Conservation (phyloP, 2,329 filamentous ascomycete genomes). For the Leptodontidium sp. region DNA sequence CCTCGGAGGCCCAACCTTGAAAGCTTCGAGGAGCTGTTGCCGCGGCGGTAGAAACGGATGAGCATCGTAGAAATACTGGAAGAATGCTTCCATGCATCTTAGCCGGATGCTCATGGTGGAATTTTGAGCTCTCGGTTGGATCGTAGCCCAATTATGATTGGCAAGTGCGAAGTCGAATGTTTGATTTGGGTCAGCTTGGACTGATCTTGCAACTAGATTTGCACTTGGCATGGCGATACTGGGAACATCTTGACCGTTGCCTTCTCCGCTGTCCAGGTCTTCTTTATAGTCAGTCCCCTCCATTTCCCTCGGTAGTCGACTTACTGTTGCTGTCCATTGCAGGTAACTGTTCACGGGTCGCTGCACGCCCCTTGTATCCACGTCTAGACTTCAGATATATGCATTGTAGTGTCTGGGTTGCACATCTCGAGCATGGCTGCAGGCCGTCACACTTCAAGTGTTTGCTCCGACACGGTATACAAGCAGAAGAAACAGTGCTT, state of each 20-base stretch:
- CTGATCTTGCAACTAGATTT: neutral
- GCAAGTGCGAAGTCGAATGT: slow-evolving; percentile 3
- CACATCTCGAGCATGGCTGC: slow-evolving; percentile 74
- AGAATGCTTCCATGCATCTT: slow-evolving; percentile 38
- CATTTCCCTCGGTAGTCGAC: neutral
- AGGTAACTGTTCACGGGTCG: slow-evolving; percentile 50
- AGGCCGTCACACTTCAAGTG: slow-evolving; percentile 80
- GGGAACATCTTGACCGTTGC: neutral
- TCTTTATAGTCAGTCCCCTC: slow-evolving; percentile 1
- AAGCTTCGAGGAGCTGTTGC: slow-evolving; percentile 30
- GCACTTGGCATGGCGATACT: neutral
- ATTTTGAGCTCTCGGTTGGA: neutral
- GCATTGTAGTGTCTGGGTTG: slow-evolving; percentile 65
- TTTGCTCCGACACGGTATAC: slow-evolving; percentile 48
- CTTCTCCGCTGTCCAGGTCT: neutral
- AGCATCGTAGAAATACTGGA: slow-evolving; percentile 34
- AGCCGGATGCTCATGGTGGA: slow-evolving; percentile 32
- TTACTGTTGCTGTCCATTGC: slow-evolving; percentile 41
- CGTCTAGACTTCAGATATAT: slow-evolving; percentile 77
- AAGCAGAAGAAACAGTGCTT: slow-evolving; percentile 32
- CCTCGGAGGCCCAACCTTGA: slow-evolving; percentile 26
- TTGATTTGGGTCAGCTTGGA: neutral
- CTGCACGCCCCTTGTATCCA: slow-evolving; percentile 74
- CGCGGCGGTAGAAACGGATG: slow-evolving; percentile 38
- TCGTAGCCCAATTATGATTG: slow-evolving; percentile 13